Conservation (phyloP, 306 rosid species). For the Cucurbita ficifolia region DNA sequence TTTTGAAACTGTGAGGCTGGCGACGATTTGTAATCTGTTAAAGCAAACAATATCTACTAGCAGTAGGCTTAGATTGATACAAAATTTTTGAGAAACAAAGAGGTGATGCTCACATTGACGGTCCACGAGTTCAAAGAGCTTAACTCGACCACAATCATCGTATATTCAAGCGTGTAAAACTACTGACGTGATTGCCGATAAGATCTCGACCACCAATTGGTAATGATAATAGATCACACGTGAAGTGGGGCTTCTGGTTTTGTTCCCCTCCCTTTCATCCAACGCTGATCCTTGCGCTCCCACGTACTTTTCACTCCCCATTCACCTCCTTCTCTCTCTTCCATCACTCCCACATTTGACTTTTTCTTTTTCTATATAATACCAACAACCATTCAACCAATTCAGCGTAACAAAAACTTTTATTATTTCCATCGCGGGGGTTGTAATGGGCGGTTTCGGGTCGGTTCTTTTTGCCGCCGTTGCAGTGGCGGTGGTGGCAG, state of each 20-base stretch:
- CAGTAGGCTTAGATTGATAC: too few relatives aligned
- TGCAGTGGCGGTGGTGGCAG: conserved; percentile 16
- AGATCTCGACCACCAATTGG: too few relatives aligned
- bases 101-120: too few relatives aligned
- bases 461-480: conserved; percentile 13
- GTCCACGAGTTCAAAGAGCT: too few relatives aligned
- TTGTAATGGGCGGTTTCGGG: background rate
- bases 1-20: too few relatives aligned
- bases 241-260: background rate
- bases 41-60: too few relatives aligned
- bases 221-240: background rate
- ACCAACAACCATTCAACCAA: background rate
- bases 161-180: too few relatives aligned
- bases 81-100: too few relatives aligned
- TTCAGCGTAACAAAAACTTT: background rate
- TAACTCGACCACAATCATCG: too few relatives aligned
- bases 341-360: background rate
- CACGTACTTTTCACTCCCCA: background rate
- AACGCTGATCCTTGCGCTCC: background rate
- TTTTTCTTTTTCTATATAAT: background rate
- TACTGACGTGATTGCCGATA: too few relatives aligned
- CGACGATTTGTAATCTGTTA: too few relatives aligned
- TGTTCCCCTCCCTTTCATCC: background rate
- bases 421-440: background rate
- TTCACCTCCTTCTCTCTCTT: background rate